Conservation (phyloP, 1,284 basidiomycete genomes). For the Papiliotrema nemorosa region DNA sequence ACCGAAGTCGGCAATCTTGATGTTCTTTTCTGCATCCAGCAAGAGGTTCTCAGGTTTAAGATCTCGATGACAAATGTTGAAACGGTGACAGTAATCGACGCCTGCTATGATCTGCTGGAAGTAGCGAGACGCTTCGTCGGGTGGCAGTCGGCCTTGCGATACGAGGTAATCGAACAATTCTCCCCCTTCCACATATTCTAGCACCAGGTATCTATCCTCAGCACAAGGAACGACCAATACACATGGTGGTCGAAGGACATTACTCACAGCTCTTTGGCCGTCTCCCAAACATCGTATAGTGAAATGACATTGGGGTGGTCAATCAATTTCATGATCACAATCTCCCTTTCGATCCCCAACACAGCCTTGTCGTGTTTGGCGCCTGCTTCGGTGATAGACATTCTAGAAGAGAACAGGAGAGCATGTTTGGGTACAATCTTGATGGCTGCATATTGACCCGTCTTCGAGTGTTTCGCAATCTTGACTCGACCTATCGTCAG, state of each 20-base stretch:
- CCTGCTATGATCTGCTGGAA: slow-evolving; percentile 94
- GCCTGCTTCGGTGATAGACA: slow-evolving; percentile 63
- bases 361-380: slow-evolving; percentile 71
- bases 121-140: slow-evolving; percentile 75
- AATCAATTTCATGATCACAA: slow-evolving; percentile 97
- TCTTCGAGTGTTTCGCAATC: slow-evolving; percentile 79
- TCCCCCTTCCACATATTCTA: slow-evolving; percentile 94
- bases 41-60: slow-evolving; percentile 94
- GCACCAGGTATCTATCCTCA: slow-evolving; percentile 66
- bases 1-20: slow-evolving; percentile 96
- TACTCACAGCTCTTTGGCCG: slow-evolving; percentile 79
- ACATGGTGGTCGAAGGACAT: too few species aligned
- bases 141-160: slow-evolving; percentile 68
- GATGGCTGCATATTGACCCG: slow-evolving; percentile 84
- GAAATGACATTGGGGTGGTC: slow-evolving; percentile 92
- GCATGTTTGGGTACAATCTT: slow-evolving; percentile 91
- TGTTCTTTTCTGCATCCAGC: slow-evolving; percentile 72
- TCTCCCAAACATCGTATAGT: slow-evolving; percentile 96
- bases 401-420: slow-evolving; percentile 60
- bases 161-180: slow-evolving; percentile 94
- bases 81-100: slow-evolving; percentile 91
- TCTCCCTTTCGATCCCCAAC: slow-evolving; percentile 86
- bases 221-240: slow-evolving; percentile 26
- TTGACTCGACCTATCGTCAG: slow-evolving; percentile 70
- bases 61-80: slow-evolving; percentile 94